phyloP scores from a whole-genome alignment of 257 asterid species.

The Capsicum baccatum region DNA sequence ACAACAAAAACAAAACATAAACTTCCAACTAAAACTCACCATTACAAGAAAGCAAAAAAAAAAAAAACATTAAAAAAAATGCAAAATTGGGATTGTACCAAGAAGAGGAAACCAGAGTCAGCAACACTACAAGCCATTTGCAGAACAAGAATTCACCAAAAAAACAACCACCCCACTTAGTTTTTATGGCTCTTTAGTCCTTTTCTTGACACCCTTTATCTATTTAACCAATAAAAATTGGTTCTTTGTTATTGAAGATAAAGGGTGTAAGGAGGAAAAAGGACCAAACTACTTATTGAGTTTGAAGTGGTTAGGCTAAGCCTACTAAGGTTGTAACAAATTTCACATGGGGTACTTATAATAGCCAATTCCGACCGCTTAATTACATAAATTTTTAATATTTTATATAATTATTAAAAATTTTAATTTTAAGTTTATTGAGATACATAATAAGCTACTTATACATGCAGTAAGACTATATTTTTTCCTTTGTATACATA shows the following conservation, averaged over 20 bases:
- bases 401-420: too few species aligned
- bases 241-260: constrained; percentile 3
- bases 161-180: constrained; percentile 16
- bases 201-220: constrained; percentile 17
- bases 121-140: constrained; percentile 71
- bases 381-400: too few species aligned
- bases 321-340: not conserved
- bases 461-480: too few species aligned
- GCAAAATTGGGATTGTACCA: constrained; percentile 44
- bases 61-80: not conserved
- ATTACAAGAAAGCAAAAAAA: not conserved
- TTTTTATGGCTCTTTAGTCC: not conserved
- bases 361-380: too few species aligned
- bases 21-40: not conserved
- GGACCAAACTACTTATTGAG: not conserved
- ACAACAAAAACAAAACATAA: constrained; percentile 28
- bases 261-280: constrained; percentile 7
- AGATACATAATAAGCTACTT: too few species aligned
- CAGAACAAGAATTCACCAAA: not conserved
- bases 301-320: not conserved
- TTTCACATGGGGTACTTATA: not conserved
- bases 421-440: too few species aligned
- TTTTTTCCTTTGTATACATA: too few species aligned
- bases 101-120: constrained; percentile 61
- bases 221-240: not conserved